Evolutionary conservation across 495 filamentous ascomycete species (phyloP).

Genomic region (Aspergillus homomorphus): DNA sequence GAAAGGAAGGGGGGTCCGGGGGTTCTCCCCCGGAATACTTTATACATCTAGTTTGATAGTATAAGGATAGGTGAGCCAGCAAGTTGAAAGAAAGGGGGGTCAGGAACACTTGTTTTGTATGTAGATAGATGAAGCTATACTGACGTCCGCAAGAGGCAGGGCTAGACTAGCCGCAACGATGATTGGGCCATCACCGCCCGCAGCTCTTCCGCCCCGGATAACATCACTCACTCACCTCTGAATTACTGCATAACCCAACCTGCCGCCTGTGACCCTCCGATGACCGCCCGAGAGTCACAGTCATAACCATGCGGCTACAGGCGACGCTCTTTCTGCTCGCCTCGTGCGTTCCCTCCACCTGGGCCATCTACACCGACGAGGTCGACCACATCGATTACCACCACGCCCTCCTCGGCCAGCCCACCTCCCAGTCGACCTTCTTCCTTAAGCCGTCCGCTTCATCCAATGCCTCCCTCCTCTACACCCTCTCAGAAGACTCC

Average conservation of each 20-base stretch:
- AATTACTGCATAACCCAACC: not conserved
- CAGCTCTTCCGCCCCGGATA: not conserved
- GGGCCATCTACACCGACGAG: slow-evolving; percentile 84
- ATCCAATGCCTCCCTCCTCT: slow-evolving; percentile 85
- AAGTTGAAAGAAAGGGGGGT: too few relatives aligned
- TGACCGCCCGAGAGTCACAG: slow-evolving; percentile 28
- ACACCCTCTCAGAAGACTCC: slow-evolving; percentile 78
- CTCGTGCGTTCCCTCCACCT: slow-evolving; percentile 38
- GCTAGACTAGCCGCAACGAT: not conserved
- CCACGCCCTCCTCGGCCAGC: slow-evolving; percentile 79
- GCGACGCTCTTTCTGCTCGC: slow-evolving; percentile 41
- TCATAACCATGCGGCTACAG: slow-evolving; percentile 46
- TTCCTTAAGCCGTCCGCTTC: slow-evolving; percentile 81
- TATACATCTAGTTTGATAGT: too few relatives aligned
- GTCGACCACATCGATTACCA: slow-evolving; percentile 93
- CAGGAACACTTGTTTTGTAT: too few relatives aligned
- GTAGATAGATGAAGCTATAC: too few relatives aligned
- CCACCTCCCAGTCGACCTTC: slow-evolving; percentile 80
- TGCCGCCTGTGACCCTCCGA: slow-evolving; percentile 13
- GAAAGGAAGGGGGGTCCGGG: too few relatives aligned
- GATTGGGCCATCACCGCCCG: not conserved
- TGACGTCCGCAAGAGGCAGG: not conserved
- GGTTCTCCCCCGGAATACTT: too few relatives aligned
- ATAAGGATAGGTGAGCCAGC: too few relatives aligned
- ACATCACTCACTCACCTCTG: not conserved